phyloP scores from a whole-genome alignment of 2,329 filamentous ascomycete species.

The Pyricularia pennisetigena region DNA sequence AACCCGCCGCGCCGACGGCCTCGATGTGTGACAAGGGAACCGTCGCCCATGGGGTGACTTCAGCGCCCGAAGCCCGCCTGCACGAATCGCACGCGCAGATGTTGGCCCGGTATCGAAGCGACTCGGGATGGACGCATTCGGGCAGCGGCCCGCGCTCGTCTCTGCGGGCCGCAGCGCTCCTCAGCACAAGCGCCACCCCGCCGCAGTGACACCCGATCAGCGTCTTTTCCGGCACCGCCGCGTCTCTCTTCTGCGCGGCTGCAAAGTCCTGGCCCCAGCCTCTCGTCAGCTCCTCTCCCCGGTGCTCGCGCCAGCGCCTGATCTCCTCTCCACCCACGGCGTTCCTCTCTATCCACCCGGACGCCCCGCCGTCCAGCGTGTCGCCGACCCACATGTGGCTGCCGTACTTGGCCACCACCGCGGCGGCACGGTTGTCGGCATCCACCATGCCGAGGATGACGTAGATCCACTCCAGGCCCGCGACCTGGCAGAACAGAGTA shows the following conservation, averaged over 20 bases:
- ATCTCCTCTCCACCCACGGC: background rate
- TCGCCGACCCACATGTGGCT: background rate
- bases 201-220: background rate
- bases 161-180: background rate
- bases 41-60: background rate
- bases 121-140: background rate
- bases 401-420: background rate
- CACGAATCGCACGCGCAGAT: background rate
- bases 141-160: background rate
- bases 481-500: background rate
- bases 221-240: background rate
- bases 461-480: background rate
- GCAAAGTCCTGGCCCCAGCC: background rate
- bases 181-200: background rate
- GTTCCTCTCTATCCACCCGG: background rate
- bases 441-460: background rate
- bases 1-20: background rate
- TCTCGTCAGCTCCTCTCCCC: background rate
- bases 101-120: background rate
- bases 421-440: background rate
- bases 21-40: constrained; percentile 1
- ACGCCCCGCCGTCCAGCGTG: background rate
- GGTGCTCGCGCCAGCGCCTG: background rate
- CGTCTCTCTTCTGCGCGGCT: background rate
- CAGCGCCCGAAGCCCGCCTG: background rate